These are phyloP conservation scores for Colletotrichum orchidophilum DNA, from an alignment of 2,329 filamentous ascomycete genomes.

Conservation along the genomic window DNA sequence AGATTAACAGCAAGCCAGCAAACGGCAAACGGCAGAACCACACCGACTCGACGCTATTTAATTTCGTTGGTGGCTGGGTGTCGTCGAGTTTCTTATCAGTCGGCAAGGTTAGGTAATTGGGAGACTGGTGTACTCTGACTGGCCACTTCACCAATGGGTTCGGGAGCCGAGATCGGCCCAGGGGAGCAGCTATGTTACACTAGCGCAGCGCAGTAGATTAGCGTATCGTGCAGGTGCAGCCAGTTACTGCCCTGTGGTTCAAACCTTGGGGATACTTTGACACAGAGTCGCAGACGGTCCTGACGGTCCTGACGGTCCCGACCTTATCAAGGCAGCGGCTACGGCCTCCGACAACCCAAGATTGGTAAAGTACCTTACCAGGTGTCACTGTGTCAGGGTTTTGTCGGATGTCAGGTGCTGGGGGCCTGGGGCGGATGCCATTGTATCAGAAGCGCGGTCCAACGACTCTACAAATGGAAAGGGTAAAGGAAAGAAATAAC, in stretches of 20 bases:
- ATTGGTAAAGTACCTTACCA: slow-evolving; percentile 16
- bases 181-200: slow-evolving; percentile 21
- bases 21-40: background rate
- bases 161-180: slow-evolving; percentile 35
- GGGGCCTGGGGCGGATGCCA: slow-evolving; percentile 22
- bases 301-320: background rate
- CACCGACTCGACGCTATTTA: slow-evolving; percentile 9
- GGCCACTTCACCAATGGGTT: slow-evolving; percentile 18
- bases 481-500: background rate
- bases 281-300: background rate
- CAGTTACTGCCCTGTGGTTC: slow-evolving; percentile 11
- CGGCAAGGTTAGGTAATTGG: slow-evolving; percentile 33
- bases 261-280: background rate
- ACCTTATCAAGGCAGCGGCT: slow-evolving; percentile 10
- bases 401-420: slow-evolving; percentile 13
- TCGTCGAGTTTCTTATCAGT: slow-evolving; percentile 31
- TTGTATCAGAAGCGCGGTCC: slow-evolving; percentile 22
- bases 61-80: slow-evolving; percentile 19
- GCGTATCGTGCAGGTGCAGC: slow-evolving; percentile 11
- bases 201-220: slow-evolving; percentile 24
- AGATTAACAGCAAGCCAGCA: background rate
- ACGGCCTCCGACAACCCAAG: background rate
- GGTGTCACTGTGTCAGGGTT: slow-evolving; percentile 23
- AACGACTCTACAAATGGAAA: background rate
- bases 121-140: slow-evolving; percentile 10